Percentiles rank a stretch among this genome's conserved stretches.
Evolutionary conservation across 192 early-diverging fungal genomes (phyloP).

Genomic region (Coemansia sp.): DNA sequence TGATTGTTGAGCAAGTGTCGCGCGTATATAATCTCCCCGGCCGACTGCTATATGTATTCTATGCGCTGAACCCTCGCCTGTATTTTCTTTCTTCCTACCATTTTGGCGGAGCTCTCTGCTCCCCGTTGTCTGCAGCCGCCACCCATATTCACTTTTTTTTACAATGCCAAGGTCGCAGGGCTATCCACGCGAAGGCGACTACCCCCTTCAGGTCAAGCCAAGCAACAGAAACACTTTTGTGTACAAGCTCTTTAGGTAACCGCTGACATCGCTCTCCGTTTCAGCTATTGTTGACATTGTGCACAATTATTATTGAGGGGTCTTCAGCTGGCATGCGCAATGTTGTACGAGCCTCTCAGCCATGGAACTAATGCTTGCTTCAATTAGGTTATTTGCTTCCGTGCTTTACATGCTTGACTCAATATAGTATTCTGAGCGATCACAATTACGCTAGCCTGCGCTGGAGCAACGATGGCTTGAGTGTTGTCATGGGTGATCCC

Average conservation of each 20-base stretch:
- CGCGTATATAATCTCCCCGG: not conserved
- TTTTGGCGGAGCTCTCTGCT: not conserved
- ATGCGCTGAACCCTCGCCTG: too few species aligned
- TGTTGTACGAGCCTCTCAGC: not conserved
- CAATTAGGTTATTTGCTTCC: not conserved
- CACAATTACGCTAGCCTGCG: conserved; percentile 8
- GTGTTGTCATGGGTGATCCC: conserved; percentile 11
- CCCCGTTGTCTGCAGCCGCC: not conserved
- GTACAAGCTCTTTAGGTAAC: conserved; percentile 27
- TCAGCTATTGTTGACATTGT: not conserved
- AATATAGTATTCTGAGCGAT: conserved; percentile 23
- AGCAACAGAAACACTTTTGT: conserved; percentile 32
- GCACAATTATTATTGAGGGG: not conserved
- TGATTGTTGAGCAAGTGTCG: not conserved
- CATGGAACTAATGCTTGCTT: not conserved
- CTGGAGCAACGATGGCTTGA: conserved; percentile 32
- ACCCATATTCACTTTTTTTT: not conserved
- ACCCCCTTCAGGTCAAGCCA: conserved; percentile 3
- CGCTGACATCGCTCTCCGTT: not conserved
- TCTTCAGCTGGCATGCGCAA: not conserved
- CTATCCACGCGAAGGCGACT: not conserved
- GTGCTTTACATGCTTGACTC: not conserved
- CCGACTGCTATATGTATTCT: not conserved
- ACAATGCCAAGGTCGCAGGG: conserved; percentile 15
- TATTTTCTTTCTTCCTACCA: not conserved